Base-by-base conservation (phyloP, 1,284 basidiomycete species). In the Pascua sp. region DNA sequence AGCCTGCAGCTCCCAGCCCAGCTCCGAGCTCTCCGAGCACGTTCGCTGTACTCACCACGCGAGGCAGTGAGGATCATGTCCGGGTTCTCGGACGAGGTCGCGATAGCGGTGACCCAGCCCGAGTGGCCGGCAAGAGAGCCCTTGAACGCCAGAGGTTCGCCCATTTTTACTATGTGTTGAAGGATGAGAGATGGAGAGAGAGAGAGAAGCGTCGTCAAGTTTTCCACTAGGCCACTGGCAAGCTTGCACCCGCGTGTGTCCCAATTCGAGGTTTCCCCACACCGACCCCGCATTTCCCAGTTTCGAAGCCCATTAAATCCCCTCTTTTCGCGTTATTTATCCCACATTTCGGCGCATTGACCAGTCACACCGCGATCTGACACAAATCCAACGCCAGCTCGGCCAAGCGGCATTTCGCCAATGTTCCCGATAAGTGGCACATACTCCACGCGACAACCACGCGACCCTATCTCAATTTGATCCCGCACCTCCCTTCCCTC, bases 51-150 rank as follows among this genome's bases (percentile, higher is more conserved):
- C 79, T 76, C 83, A 94, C 91, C 91, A 83, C 93, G 86, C 65
- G 94, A 98, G 68, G 93, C 91, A 67, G 93, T 96, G 79, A 96
- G 82, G 80, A 97, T 93, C 85, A 94, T 90, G 80, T 96, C 91
- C 57, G 90, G 91, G 82, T 92, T 94, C 83, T 97, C 94, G 69
- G 90, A 90, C 61, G 90, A 92, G 73, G 94, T 96, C 59, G 94
- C 94, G 73, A 97, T 91, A 75, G 93, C 91, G 71, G 93, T 94
- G 72, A 93, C 87, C 91, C 91, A 95, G 81, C 91, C 91, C 76
- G 89, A 88, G 87, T 98, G 94, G 80, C 92, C 94, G 75, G 89
- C 84, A 77, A 97, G 83, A 69, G 91, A 89, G 72, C 92, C 92
- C 77, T 94, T 86, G 82, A 89, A 96, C 77, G 88, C 87, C 78